phyloP scores from a whole-genome alignment of 352 stramenopile species.

The Globisporangium camurandrum region DNA sequence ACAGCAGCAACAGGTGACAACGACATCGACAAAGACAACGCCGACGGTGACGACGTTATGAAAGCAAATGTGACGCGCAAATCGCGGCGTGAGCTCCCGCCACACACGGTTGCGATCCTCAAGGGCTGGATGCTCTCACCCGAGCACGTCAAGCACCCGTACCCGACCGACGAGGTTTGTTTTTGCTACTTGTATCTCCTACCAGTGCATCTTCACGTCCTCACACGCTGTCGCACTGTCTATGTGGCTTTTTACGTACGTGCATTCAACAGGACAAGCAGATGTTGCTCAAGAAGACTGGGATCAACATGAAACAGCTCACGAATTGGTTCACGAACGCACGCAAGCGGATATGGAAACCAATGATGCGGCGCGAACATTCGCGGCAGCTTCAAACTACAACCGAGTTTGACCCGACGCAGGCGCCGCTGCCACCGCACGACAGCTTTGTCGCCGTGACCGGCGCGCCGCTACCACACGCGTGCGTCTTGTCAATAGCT shows the following conservation, averaged over 20 bases:
- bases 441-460: constrained; percentile 19
- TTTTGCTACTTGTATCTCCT: not conserved
- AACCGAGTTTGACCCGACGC: constrained; percentile 64
- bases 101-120: constrained; percentile 78
- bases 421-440: no score
- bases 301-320: constrained; percentile 89
- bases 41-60: constrained; percentile 27
- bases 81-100: constrained; percentile 68
- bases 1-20: constrained; percentile 11
- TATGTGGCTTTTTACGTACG: not conserved
- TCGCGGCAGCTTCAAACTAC: constrained; percentile 67
- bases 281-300: constrained; percentile 85
- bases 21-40: constrained; percentile 23
- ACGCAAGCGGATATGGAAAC: constrained; percentile 86
- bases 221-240: not conserved
- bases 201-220: not conserved
- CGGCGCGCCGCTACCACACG: constrained; percentile 10
- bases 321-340: constrained; percentile 90
- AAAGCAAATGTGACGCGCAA: constrained; percentile 53
- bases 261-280: constrained; percentile 61
- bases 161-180: constrained; percentile 77
- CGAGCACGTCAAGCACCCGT: constrained; percentile 86
- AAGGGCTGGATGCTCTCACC: constrained; percentile 87
- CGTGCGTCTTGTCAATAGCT: constrained; percentile 14
- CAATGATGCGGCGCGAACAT: constrained; percentile 83